Base-by-base conservation (phyloP, 2,329 filamentous ascomycete genomes). In the Hirsutella minnesotensis region DNA sequence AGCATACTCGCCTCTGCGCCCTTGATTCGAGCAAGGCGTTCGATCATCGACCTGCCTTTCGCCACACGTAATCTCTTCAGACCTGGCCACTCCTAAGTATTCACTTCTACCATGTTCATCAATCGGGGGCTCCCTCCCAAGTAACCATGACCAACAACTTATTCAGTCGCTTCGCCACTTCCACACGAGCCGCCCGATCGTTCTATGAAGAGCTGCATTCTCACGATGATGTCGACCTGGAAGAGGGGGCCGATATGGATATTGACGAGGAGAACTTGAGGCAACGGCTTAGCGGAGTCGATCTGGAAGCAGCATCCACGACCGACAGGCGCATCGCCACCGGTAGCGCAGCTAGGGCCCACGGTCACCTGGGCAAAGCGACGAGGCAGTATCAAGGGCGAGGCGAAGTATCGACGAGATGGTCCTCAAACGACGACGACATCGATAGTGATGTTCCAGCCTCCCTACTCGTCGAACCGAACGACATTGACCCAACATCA, bases 381-480 rank as follows among this genome's bases (percentile, higher is more conserved):
- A 42, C 27, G n/a, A 43, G 38, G 20, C 38, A 45, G 5, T 39
- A 41, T 16, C 40, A 12, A 18, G 27, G 37, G 24, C 42, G 30
- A 12, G 43, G 47, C 7, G 47, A 45, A 7, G 35, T 42, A 13
- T 31, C 47, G 30, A 39, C 53, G 13, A 48, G 50, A 43, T 60
- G 56, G 61, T 45, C 52, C 27, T 41, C 46, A 5, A 53, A 66
- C 15, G 72, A 77, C 24, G 70, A 75, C 3, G 70, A 74, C 24
- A 62, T 56, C 5, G 71, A 75, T 43, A 77, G 80, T 43, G 78
- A 81, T 51, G 78, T 82, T 0, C 79, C 79, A 0, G 73, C 71
- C 16, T 83, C 79, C 3, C 62, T 83, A 16, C 57, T 83, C 16
- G 71, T 83, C 18, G 79, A 83, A 54, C 65, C 60, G 4, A 68